Evolutionary conservation across 768 basidiomycete genomes (phyloP).

Genomic region (Dendrothele bispora): DNA sequence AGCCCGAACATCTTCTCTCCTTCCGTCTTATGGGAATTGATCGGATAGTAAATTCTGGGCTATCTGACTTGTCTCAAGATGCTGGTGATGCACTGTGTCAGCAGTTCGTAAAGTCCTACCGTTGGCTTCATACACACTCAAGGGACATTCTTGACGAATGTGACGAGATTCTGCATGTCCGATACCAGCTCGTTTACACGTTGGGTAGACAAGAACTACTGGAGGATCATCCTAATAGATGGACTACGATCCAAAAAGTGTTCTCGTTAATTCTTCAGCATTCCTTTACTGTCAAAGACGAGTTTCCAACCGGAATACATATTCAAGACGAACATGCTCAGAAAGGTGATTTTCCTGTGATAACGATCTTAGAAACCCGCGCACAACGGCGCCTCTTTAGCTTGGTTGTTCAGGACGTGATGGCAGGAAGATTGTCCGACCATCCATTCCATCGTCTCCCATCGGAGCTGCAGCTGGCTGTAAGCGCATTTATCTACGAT

Average conservation of each 20-base stretch:
- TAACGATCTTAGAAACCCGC: constrained; percentile 17
- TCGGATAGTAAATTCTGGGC: constrained; percentile 15
- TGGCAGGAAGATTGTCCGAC: constrained; percentile 16
- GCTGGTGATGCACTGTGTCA: constrained; percentile 21
- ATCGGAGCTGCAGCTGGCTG: constrained; percentile 14
- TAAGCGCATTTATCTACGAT: constrained; percentile 22
- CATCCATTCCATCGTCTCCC: constrained; percentile 19
- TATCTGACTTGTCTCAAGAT: constrained; percentile 1
- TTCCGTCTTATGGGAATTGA: constrained; percentile 50
- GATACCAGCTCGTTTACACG: constrained; percentile 51
- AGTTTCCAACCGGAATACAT: constrained; percentile 23
- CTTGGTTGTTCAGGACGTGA: constrained; percentile 16
- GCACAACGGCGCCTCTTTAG: constrained; percentile 15
- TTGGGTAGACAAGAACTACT: constrained; percentile 34
- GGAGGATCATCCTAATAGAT: constrained; percentile 43
- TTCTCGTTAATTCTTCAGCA: constrained; percentile 28
- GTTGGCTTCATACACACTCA: constrained; percentile 26
- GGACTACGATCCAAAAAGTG: constrained; percentile 39
- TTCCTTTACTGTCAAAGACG: constrained; percentile 9
- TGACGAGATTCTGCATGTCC: constrained; percentile 46
- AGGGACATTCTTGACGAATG: constrained; percentile 47
- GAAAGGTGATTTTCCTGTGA: constrained; percentile 6
- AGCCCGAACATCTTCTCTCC: constrained; percentile 57
- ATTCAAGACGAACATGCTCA: background rate
- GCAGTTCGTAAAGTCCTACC: constrained; percentile 17